phyloP scores from a whole-genome alignment of 2,329 filamentous ascomycete genomes.

The Xylaria digitata region DNA sequence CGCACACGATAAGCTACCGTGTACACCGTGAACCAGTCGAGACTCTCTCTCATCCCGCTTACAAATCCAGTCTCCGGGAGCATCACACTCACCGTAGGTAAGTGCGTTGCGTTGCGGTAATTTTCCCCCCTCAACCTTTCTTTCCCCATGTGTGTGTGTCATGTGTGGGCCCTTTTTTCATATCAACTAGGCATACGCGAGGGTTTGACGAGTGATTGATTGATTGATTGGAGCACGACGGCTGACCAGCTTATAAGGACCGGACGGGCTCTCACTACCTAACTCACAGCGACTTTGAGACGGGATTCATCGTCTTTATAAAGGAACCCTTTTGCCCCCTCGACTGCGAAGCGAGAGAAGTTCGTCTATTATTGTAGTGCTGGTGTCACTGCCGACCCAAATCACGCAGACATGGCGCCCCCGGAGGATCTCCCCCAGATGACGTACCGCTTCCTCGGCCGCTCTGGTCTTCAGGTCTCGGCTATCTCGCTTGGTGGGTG shows the following conservation, averaged over 20 bases:
- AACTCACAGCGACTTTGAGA: background rate
- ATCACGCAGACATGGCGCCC: slow-evolving; percentile 33
- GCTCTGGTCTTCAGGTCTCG: slow-evolving; percentile 78
- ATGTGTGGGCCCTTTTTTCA: no score
- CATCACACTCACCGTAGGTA: no score
- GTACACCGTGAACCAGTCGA: background rate
- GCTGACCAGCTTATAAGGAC: slow-evolving; percentile 1
- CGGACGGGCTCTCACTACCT: background rate
- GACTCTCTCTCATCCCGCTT: slow-evolving; percentile 7
- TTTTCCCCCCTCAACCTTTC: background rate
- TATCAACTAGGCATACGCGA: background rate
- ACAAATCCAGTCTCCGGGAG: slow-evolving; percentile 9
- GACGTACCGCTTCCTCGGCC: slow-evolving; percentile 57
- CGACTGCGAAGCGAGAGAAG: no score
- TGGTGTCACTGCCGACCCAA: background rate
- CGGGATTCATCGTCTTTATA: no score
- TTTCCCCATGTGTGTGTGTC: no score
- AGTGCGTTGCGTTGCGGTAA: background rate
- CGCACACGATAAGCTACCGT: no score
- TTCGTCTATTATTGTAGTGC: no score
- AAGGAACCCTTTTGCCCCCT: no score
- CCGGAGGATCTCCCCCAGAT: slow-evolving; percentile 40
- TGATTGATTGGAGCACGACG: background rate
- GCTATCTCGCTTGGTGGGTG: slow-evolving; percentile 77
- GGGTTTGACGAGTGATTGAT: no score